Base-by-base conservation (phyloP, 2,329 filamentous ascomycete genomes). In the Fusarium dlaminii region DNA sequence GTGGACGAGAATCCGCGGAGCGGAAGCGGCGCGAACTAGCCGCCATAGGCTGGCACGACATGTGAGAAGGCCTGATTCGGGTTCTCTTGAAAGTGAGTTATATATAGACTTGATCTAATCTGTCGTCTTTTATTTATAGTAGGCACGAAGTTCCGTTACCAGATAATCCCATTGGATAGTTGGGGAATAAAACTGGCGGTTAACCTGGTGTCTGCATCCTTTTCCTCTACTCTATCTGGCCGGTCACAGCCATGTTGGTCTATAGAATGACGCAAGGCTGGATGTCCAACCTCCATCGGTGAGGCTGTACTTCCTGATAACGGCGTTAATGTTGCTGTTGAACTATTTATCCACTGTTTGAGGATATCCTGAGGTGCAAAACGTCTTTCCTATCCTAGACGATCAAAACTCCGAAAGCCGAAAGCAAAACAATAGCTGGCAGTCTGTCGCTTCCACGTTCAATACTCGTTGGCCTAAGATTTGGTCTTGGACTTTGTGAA, bases 231-330 rank as follows among this genome's bases (percentile, higher is more conserved):
- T 49, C 29, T n/a, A 49, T 49, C 46, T 17, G 10, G 5, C 29
- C 14, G 13, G 27, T 12, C 20, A n/a, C 20, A 13, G 13, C 15
- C 20, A 30, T 15, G 3, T 30, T 30, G 29, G 20, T 17, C 11
- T 20, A 49, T 30, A 20, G 15, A 49, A 17, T 20, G 5, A 29
- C 29, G 29, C 1, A 30, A 30, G 20, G 17, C 1, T 30, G 5
- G 6, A 30, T n/a, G 3, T 1, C 10, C 29, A n/a, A 17, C 7
- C 18, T 46, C 10, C 5, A n/a, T 4, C 22, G 5, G 14, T 17
- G 20, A 49, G 20, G 3, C 8, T n/a, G 10, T n/a, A 2, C 14
- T 30, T 49, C 6, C 11, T 15, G 8, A 17, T 12, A 12, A 30
- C 7, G 11, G 29, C 20, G 46, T 30, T 12, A 13, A 20, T 30